Evolutionary conservation across 345 rosid species (phyloP).

Genomic region (Eucalyptus pauciflora): DNA sequence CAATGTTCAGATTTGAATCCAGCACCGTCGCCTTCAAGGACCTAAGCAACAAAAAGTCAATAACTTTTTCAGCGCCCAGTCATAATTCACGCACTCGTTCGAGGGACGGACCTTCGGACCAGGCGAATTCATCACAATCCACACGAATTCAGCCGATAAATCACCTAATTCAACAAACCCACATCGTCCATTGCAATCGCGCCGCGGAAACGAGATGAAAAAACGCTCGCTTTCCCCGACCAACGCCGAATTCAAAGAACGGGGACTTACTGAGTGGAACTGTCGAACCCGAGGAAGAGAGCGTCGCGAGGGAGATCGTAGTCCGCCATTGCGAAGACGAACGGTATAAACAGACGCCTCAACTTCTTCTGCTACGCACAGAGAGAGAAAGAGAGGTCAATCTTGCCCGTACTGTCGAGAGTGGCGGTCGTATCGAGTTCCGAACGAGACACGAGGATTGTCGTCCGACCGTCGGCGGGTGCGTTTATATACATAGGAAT

Average conservation of each 20-base stretch:
- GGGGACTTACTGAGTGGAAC: constrained; percentile 75
- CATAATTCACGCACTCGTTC: neutral
- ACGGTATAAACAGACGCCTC: neutral
- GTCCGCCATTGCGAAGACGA: constrained; percentile 22
- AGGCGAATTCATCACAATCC: neutral
- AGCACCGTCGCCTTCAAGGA: constrained; percentile 92
- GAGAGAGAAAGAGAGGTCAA: neutral
- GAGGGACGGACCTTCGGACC: neutral
- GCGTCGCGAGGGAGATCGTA: constrained; percentile 53
- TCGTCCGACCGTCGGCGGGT: neutral
- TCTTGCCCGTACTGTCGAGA: neutral
- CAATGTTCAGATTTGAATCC: constrained; percentile 56
- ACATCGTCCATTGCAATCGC: neutral
- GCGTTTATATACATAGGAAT: neutral
- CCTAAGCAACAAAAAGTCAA: constrained; percentile 11
- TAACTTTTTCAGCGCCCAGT: neutral
- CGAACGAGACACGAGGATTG: neutral
- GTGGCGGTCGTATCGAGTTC: neutral
- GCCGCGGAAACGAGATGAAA: neutral
- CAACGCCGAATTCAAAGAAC: neutral
- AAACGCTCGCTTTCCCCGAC: neutral
- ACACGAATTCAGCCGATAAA: neutral
- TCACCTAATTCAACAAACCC: neutral
- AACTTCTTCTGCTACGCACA: neutral
- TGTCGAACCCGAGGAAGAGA: constrained; percentile 82